Base-by-base conservation (phyloP, 225 moss, liverwort and hornwort species). In the Rhytidiadelphus loreus region DNA sequence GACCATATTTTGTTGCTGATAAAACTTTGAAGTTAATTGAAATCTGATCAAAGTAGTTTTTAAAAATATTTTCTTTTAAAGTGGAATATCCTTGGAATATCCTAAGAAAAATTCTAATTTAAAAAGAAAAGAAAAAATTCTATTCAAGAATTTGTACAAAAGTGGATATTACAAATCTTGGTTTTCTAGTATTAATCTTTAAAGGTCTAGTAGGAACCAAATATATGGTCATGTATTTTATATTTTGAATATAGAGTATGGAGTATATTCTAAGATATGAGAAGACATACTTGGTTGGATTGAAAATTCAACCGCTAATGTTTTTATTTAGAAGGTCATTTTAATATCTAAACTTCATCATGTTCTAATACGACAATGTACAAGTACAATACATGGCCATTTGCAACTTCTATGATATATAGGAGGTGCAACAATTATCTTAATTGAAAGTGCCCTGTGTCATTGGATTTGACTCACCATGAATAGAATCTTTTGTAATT, bases 371-470 rank as follows among this genome's bases (percentile, higher is more conserved):
- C 0, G 2, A 69, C 17, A 39, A 69, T 6, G 2, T 39, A 39
- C 0, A 23, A 23, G 0, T 9, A 39, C 0, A 7, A n/a, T 22
- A 13, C 1, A 13, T 8, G 13, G 8, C 24, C 13, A 41, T 69
- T 24, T 39, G 41, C 26, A 43, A 14, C 8, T 8, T 71, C 8
- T 71, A 1, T 15, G 2, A 14, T 1, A 25, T 43, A 0, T 26
- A 43, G 15, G 13, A 71, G 14, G 43, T 71, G 26, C 25, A 43
- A 71, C 15, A 41, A 41, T 26, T 8, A 41, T 43, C 3, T 43
- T 1, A 71, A 71, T 25, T 71, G 2, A 5, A 22, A 71, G 0
- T 26, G 0, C 5, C 0, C 15, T 41, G 3, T 15, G 15, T 43
- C 25, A 70, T 39, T 70, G 26, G 4, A 70, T 43, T 1, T 2